Conservation (phyloP, 805 yeast genomes). For the Candida saitoana region DNA sequence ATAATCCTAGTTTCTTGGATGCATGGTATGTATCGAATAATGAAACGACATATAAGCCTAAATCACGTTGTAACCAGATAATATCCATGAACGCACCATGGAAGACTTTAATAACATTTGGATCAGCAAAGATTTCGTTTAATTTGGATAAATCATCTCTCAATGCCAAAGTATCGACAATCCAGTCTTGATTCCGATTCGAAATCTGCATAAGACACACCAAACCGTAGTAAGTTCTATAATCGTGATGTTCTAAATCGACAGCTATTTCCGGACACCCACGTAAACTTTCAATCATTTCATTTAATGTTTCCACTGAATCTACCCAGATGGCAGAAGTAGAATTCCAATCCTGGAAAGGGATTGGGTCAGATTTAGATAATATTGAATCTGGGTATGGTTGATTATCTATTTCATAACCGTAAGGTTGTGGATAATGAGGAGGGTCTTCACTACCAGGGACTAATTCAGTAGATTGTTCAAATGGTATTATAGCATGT, state of each 20-base stretch:
- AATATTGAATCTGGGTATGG: constrained; percentile 63
- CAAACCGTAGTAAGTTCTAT: constrained; percentile 82
- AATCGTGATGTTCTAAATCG: constrained; percentile 95
- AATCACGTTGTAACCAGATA: constrained; percentile 92
- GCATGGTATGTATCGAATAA: constrained; percentile 94
- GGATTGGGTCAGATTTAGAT: constrained; percentile 36
- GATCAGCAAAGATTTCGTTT: constrained; percentile 77
- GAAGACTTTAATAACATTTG: constrained; percentile 75
- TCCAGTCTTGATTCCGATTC: constrained; percentile 74
- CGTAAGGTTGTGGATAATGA: constrained; percentile 79
- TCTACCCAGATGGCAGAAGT: constrained; percentile 73
- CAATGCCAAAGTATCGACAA: constrained; percentile 78
- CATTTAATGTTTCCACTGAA: constrained; percentile 43
- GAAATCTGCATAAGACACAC: constrained; percentile 93
- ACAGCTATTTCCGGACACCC: constrained; percentile 69
- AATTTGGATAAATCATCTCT: constrained; percentile 65
- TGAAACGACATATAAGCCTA: constrained; percentile 86
- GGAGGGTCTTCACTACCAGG: constrained; percentile 44
- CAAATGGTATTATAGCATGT: constrained; percentile 53
- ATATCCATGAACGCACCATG: constrained; percentile 98
- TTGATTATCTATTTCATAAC: constrained; percentile 62
- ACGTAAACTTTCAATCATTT: constrained; percentile 53
- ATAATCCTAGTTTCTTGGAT: constrained; percentile 70
- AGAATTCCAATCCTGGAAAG: constrained; percentile 60
- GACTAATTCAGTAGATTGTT: constrained; percentile 39